Evolutionary conservation across 192 early-diverging fungal genomes (phyloP), one percentile per base, ranked within the genome.

Genomic region (Haplosporangium gracile): DNA sequence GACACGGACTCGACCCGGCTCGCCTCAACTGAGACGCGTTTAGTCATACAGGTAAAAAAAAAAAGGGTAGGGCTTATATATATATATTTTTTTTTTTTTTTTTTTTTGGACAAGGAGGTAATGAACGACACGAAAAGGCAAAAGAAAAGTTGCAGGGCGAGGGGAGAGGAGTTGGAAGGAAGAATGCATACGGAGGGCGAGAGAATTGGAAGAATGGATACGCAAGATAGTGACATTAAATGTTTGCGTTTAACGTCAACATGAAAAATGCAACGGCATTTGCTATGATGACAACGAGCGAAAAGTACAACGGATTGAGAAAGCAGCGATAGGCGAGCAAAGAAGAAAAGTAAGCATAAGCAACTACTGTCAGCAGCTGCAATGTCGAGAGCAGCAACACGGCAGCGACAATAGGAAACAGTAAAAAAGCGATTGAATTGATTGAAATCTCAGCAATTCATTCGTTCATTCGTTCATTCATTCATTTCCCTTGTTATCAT

Each of bases 401-500:
- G 34, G 20, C 68, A 39, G 16, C 6, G 22, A 70, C 16, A 16
- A 70, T 22, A 68, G 26, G 32, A 79, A 39, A 72, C 45, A 39
- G 53, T 16, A 75, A 18, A 51, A 51, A 18, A 22, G 15, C 16
- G n/a, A 26, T 57, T 57, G 39, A 43, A 10, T 32, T 34, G 74
- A 75, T 75, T 75, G 74, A 75, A 65, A 71, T 71, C 68, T 15
- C 36, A 42, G 34, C 42, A 36, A 70, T 70, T 71, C 36, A 38
- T n/a, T 65, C 60, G 26, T 65, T 32, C 60, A 26, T 29, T 65
- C 26, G n/a, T 65, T 0, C 29, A 15, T 65, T 34, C 26, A 29
- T 65, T 65, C n/a, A 26, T 57, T 26, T 57, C n/a, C 55, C 55
- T 57, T 57, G 22, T 2, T 65, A 32, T 24, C 60, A 65, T 65